A percentile compares a stretch with the other conserved stretches of the same genome.
phyloP scores from a whole-genome alignment of 257 asterid genomes.

The Nicotiana knightiana region DNA sequence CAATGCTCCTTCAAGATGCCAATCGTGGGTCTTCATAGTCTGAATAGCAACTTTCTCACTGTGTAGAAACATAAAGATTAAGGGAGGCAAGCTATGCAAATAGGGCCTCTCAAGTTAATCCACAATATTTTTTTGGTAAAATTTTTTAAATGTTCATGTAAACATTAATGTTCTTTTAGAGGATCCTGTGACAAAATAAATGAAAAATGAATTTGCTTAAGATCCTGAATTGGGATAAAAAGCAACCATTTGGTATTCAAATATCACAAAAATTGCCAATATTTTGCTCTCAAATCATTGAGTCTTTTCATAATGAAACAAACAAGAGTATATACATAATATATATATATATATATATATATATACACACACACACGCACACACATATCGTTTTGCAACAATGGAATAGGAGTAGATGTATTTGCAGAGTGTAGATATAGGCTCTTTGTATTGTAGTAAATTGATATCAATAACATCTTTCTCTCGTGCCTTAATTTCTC shows the following conservation, averaged over 20 bases:
- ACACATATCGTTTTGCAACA: background rate
- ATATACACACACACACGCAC: background rate
- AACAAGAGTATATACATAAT: background rate
- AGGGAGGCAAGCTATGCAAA: background rate
- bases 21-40: slow-evolving; percentile 77
- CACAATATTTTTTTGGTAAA: background rate
- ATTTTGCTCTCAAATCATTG: background rate
- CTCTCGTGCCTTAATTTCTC: too few relatives aligned
- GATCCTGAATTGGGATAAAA: too few relatives aligned
- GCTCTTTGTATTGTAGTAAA: too few relatives aligned
- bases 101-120: background rate
- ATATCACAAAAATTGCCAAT: too few relatives aligned
- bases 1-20: slow-evolving; percentile 98
- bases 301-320: background rate
- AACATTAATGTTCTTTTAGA: background rate
- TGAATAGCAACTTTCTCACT: slow-evolving; percentile 87
- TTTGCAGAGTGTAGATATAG: too few relatives aligned
- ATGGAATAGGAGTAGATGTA: too few relatives aligned
- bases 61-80: slow-evolving; percentile 15
- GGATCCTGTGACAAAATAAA: background rate
- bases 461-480: too few relatives aligned
- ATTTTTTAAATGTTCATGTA: background rate
- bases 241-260: too few relatives aligned
- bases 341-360: background rate
- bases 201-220: background rate